Conservation (phyloP, 345 rosid genomes). For the Bruguiera parviflora region DNA sequence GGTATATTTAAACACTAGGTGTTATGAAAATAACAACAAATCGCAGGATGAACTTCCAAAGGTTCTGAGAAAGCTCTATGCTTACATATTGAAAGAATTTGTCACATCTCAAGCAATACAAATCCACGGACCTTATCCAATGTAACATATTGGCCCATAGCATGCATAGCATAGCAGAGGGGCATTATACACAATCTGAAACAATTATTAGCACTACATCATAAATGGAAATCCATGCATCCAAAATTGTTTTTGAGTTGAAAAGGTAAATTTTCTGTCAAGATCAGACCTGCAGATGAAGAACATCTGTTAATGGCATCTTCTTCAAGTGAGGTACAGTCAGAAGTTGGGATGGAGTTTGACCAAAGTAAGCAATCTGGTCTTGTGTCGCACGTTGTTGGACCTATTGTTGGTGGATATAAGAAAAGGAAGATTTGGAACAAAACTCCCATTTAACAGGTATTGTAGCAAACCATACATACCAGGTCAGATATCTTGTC, state of each 20-base stretch:
- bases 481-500: conserved; percentile 89
- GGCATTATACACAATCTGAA: neutral
- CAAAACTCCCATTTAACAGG: conserved; percentile 14
- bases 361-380: conserved; percentile 99
- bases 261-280: neutral
- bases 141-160: neutral
- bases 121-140: neutral
- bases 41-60: neutral
- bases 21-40: too few relatives aligned
- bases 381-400: conserved; percentile 95
- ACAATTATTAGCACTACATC: neutral
- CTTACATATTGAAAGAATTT: neutral
- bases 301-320: conserved; percentile 77
- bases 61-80: neutral
- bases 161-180: neutral
- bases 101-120: too few relatives aligned
- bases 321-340: conserved; percentile 79
- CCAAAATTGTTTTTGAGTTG: neutral
- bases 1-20: too few relatives aligned
- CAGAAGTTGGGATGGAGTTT: conserved; percentile 95
- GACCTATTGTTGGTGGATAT: conserved; percentile 43
- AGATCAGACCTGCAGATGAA: conserved; percentile 75
- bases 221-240: neutral
- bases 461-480: conserved; percentile 28
- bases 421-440: conserved; percentile 16